A percentile compares a stretch with the other conserved stretches of the same genome.
Evolutionary conservation across 768 basidiomycete species (phyloP).

Genomic region (Leccinum imitatum): DNA sequence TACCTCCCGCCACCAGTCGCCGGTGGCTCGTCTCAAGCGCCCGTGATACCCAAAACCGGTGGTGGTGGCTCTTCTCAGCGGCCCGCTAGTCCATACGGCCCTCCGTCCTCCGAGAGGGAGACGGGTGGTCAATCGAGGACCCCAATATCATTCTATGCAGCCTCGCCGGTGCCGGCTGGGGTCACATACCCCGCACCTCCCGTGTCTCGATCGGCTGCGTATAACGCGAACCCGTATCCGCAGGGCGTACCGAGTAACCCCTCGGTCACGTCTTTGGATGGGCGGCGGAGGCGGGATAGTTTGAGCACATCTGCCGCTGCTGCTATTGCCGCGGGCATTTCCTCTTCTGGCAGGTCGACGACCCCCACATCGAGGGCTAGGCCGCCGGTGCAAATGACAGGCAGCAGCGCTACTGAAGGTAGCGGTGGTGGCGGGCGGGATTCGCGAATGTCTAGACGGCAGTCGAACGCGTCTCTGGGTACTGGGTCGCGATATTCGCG

Average conservation of each 20-base stretch:
- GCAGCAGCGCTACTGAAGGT: conserved; percentile 11
- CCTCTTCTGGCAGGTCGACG: not conserved
- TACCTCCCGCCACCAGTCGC: conserved; percentile 11
- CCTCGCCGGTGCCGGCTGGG: conserved; percentile 26
- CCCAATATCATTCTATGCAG: conserved; percentile 25
- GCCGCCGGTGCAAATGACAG: conserved; percentile 13
- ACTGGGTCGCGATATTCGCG: conserved; percentile 19
- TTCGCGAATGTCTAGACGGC: conserved; percentile 16
- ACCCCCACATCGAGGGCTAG: conserved; percentile 17
- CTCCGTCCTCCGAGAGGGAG: conserved; percentile 23
- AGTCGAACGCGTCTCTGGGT: conserved; percentile 27
- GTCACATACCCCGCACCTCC: conserved; percentile 31
- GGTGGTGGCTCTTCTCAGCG: conserved; percentile 13
- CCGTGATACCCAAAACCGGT: conserved; percentile 22
- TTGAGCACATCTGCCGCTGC: conserved; percentile 18
- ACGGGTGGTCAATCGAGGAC: conserved; percentile 17
- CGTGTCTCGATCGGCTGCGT: conserved; percentile 25
- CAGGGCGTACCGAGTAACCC: conserved; percentile 13
- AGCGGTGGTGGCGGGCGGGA: conserved; percentile 5
- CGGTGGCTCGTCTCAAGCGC: conserved; percentile 14
- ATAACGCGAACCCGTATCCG: conserved; percentile 1
- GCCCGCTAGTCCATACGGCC: conserved; percentile 8
- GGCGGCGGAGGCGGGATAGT: conserved; percentile 27
- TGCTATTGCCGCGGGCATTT: not conserved
- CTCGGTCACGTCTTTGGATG: conserved; percentile 24